Percentiles rank a stretch among this genome's conserved stretches.
Evolutionary conservation across 441 rosid species (phyloP).

Genomic region (Bocquillonia castaneifolia): DNA sequence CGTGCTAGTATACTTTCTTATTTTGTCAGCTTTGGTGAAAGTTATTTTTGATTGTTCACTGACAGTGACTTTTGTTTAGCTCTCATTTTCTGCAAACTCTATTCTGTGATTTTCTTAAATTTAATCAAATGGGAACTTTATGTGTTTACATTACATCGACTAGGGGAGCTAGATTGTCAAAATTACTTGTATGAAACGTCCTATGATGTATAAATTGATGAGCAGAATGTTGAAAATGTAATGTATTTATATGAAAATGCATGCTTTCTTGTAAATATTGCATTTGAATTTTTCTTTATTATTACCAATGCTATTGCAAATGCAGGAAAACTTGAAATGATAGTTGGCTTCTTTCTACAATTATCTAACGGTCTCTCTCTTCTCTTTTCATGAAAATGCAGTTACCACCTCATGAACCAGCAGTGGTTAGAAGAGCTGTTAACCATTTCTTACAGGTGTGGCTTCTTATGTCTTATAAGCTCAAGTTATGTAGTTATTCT

Average conservation of each 20-base stretch:
- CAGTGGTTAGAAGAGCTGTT: constrained; percentile 79
- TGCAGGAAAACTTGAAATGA: neutral
- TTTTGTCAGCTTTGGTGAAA: neutral
- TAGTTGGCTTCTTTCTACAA: neutral
- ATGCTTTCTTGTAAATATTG: neutral
- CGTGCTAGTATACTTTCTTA: neutral
- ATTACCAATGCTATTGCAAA: neutral
- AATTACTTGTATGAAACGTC: neutral
- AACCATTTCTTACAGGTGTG: constrained; percentile 92
- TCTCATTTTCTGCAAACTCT: too few species aligned
- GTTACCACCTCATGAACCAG: constrained; percentile 91
- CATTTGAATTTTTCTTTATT: neutral
- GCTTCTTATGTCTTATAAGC: constrained; percentile 13
- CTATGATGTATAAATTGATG: too few species aligned
- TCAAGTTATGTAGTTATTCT: constrained; percentile 3
- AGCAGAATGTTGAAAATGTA: too few species aligned
- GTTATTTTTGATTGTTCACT: neutral
- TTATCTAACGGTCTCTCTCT: neutral
- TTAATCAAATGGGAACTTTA: neutral
- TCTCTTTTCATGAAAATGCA: constrained; percentile 34
- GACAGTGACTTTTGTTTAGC: neutral
- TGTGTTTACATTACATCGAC: neutral
- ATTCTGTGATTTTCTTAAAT: too few species aligned
- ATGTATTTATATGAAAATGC: neutral
- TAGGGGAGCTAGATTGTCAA: neutral